Evolutionary conservation across 495 filamentous ascomycete genomes (phyloP).

Genomic region (Arthonia radiata): DNA sequence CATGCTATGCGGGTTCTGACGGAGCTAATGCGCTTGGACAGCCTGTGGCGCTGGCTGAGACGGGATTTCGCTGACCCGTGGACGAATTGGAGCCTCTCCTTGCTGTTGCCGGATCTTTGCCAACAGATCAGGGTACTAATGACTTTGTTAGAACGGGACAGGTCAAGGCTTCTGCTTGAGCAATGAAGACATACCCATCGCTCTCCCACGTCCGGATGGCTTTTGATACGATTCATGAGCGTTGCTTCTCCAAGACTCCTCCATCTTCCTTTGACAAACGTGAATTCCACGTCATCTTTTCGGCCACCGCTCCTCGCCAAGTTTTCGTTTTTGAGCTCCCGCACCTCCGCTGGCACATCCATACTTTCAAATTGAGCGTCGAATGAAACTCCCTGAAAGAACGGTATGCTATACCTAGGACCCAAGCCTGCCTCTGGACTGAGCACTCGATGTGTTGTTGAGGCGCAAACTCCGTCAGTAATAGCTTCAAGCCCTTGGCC

Average conservation of each 20-base stretch:
- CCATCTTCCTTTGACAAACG: slow-evolving; percentile 41
- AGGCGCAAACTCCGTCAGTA: slow-evolving; percentile 65
- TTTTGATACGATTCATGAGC: slow-evolving; percentile 58
- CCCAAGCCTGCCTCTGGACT: slow-evolving; percentile 37
- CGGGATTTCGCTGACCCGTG: no score
- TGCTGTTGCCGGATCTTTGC: no score
- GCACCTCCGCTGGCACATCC: slow-evolving; percentile 41
- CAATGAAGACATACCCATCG: slow-evolving; percentile 25
- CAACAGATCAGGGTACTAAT: slow-evolving; percentile 39
- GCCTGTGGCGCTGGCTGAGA: no score
- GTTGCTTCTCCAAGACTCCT: slow-evolving; percentile 61
- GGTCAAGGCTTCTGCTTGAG: not conserved
- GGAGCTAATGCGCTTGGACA: no score
- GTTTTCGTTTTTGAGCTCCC: slow-evolving; percentile 26
- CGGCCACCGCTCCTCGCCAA: slow-evolving; percentile 19
- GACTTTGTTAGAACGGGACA: not conserved
- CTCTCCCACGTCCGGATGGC: slow-evolving; percentile 74
- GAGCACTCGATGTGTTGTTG: slow-evolving; percentile 62
- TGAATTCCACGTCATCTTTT: slow-evolving; percentile 31
- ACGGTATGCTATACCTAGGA: slow-evolving; percentile 60
- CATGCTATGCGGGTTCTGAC: no score
- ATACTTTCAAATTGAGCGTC: slow-evolving; percentile 57
- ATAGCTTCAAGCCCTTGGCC: slow-evolving; percentile 82
- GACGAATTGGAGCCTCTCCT: no score
- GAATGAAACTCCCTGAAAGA: slow-evolving; percentile 77